Conservation (phyloP, 331 rosid species). For the Quercus tomentella region DNA sequence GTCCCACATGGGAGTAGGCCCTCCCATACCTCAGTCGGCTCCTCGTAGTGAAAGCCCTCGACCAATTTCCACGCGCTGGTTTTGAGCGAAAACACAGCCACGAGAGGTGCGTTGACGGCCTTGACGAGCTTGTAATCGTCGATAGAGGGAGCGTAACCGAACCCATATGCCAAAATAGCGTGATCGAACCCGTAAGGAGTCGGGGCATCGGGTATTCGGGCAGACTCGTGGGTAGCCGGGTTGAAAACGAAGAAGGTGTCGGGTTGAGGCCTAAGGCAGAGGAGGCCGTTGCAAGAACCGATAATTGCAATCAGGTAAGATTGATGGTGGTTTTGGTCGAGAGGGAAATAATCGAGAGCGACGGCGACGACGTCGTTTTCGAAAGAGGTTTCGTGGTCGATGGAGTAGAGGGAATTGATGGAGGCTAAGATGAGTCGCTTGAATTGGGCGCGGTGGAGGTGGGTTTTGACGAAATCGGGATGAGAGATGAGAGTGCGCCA, state of each 20-base stretch:
- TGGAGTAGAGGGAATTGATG: background rate
- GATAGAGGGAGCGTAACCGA: background rate
- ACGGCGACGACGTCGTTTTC: background rate
- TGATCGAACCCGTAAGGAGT: no score
- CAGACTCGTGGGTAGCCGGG: background rate
- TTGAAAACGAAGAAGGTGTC: background rate
- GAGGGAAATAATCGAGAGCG: background rate
- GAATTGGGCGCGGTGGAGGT: background rate
- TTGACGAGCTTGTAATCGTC: background rate
- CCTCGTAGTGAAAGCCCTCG: no score
- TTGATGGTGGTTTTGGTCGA: background rate
- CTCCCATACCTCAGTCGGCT: no score
- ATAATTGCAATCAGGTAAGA: background rate
- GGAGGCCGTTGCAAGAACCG: slow-evolving; percentile 12
- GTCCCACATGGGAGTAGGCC: no score
- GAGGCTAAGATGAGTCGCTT: background rate
- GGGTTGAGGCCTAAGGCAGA: background rate
- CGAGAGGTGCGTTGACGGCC: background rate
- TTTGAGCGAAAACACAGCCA: background rate
- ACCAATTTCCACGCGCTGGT: background rate
- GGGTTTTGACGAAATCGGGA: background rate
- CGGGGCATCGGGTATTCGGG: background rate
- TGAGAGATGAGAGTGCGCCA: slow-evolving; percentile 6
- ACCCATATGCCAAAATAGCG: background rate
- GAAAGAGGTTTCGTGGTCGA: background rate